Base-by-base conservation (phyloP, 2,329 filamentous ascomycete species). In the Dactylella cylindrospora region DNA sequence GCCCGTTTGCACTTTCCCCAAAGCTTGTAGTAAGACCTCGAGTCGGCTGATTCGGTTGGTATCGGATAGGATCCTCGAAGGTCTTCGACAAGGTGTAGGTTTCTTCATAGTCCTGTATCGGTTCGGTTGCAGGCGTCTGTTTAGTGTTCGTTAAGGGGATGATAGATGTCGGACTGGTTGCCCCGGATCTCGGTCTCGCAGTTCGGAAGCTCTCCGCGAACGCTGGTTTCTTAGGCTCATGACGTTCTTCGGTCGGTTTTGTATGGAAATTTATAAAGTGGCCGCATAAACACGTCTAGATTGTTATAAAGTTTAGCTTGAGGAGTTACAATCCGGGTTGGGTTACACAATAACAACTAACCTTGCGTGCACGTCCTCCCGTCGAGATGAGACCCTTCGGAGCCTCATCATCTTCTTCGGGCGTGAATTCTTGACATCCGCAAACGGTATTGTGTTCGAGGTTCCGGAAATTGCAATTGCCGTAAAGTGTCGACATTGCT, bases 391-490 rank as follows among this genome's bases (percentile, higher is more conserved):
- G 47, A 13, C 55, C 55, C 19, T 29, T 50, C 12, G 47, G 29
- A 43, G 32, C 47, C 29, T 61, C 44, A 19, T 59, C 55, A 23
- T 61, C 54, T 17, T 53, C 49, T 43, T 61, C 55, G 32, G 47
- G 47, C 41, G 50, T 53, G 55, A 61, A 61, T 49, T 61, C 55
- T 43, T 61, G 55, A 17, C 55, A 61, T 19, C 55, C 55, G 29
- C 55, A 61, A 41, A 61, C 55, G 12, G 55, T 61, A 36, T 61
- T 61, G 41, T 53, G 53, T 49, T 61, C 55, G 19, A 61, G 55
- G 20, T 61, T 61, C 31, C 55, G 55, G 53, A 53, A 61, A 36
- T 61, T 61, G 26, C 55, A 61, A 61, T 61, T 61, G 55, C 47
- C 55, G 32, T 61, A 28, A 9, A 33, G 47, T 29, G 49, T 31